A percentile compares a stretch with the other conserved stretches of the same genome.
phyloP scores from a whole-genome alignment of 345 rosid genomes.

The Aquilaria malaccensis region DNA sequence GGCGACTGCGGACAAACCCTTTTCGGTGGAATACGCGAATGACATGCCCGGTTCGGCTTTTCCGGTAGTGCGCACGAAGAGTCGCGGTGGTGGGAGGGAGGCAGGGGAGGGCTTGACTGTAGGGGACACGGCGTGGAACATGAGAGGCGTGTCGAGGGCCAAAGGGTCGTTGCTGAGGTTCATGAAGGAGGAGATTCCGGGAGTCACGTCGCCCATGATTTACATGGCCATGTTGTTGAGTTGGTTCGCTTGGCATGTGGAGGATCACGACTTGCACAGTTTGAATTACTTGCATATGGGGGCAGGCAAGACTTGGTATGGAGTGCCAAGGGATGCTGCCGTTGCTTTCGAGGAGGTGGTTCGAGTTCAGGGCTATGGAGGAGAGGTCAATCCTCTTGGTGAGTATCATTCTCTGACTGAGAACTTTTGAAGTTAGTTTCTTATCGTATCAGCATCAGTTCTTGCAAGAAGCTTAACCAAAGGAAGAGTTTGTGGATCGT shows the following conservation, averaged over 20 bases:
- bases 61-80: conserved; percentile 38
- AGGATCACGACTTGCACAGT: conserved; percentile 97
- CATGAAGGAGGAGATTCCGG: conserved; percentile 98
- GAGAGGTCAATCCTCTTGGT: conserved; percentile 95
- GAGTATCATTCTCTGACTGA: conserved; percentile 15
- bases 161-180: conserved; percentile 85
- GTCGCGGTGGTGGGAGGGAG: conserved; percentile 17
- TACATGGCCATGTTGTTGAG: conserved; percentile 96
- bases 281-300: conserved; percentile 97
- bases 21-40: conserved; percentile 89
- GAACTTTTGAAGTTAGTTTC: too few relatives aligned
- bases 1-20: conserved; percentile 87
- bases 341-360: conserved; percentile 95
- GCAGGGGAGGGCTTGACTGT: conserved; percentile 56
- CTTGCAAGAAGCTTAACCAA: too few relatives aligned
- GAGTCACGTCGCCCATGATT: conserved; percentile 97
- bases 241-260: conserved; percentile 99
- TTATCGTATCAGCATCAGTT: too few relatives aligned
- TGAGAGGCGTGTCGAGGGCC: conserved; percentile 91
- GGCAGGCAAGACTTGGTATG: conserved; percentile 96
- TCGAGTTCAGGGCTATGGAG: conserved; percentile 90
- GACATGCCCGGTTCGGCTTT: conserved; percentile 99
- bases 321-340: conserved; percentile 91
- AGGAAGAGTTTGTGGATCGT: too few relatives aligned
- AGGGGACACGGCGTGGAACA: conserved; percentile 93